Percentiles rank a stretch among this genome's conserved stretches.
Conservation (phyloP, 1,284 basidiomycete genomes). For the Xerocomus nothofagi region DNA sequence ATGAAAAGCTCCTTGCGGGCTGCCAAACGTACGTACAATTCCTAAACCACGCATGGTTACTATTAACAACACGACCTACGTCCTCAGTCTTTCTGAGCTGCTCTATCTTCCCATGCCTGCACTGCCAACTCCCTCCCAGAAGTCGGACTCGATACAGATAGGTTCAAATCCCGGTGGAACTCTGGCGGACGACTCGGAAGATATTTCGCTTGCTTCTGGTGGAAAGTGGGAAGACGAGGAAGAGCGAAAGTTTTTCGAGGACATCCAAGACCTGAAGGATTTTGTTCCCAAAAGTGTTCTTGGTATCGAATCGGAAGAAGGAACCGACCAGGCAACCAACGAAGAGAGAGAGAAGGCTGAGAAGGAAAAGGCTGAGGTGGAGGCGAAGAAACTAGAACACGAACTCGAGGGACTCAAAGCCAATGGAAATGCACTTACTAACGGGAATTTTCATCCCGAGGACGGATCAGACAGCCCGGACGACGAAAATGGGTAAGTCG, state of each 20-base stretch:
- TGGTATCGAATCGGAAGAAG: conserved; percentile 69
- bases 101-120: conserved; percentile 79
- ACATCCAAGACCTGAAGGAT: conserved; percentile 88
- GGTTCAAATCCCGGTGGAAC: conserved; percentile 50
- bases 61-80: conserved; percentile 6
- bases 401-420: conserved; percentile 58
- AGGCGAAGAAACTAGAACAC: conserved; percentile 69
- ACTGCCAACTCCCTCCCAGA: conserved; percentile 78
- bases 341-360: conserved; percentile 48
- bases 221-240: conserved; percentile 99
- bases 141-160: conserved; percentile 76
- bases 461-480: conserved; percentile 29
- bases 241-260: conserved; percentile 92
- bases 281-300: conserved; percentile 88
- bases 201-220: conserved; percentile 55
- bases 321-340: conserved; percentile 41
- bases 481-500: conserved; percentile 54
- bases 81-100: conserved; percentile 79
- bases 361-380: conserved; percentile 53
- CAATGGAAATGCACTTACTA: conserved; percentile 29
- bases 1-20: conserved; percentile 85
- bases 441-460: conserved; percentile 16
- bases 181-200: conserved; percentile 51
- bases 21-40: conserved; percentile 70
- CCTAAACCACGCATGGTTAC: background rate